Evolutionary conservation across 768 basidiomycete species (phyloP), one percentile per base, ranked within the genome.

Genomic region (Lactarius pseudohatsudake): DNA sequence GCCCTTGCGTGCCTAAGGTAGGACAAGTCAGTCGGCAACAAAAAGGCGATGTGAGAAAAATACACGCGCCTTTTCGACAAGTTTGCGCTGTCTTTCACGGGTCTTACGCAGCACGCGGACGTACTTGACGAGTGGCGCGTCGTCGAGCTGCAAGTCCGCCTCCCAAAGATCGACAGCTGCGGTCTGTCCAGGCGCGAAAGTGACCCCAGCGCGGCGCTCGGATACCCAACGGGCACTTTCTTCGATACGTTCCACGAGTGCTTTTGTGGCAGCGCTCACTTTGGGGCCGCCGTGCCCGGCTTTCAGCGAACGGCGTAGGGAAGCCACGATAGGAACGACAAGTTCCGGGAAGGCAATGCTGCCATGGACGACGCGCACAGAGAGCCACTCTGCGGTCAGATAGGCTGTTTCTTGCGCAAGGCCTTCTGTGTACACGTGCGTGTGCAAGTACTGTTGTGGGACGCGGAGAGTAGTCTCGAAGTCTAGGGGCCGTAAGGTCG

Each of bases 271-370:
- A 2, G 79, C 82, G 1, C 82, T 80, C 67, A 90, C 88, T 73
- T 92, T 92, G 0, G 79, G 76, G 15, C 73, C 66, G 57, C 78
- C 72, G 64, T 83, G 84, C 30, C 81, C 79, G 45, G 77, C 79
- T 76, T 97, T 98, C 70, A 96, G 72, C 62, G 85, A 81, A 70
- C 90, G 89, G 54, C 87, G 86, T 59, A 99, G 79, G 1, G 85
- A 79, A 13, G 91, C 82, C 18, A 87, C 77, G 43, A 95, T 79
- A 3, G 96, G 95, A 15, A 98, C 85, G 16, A 87, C 81, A 47
- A 96, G 82, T 77, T 99, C 97, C 2, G 97, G 96, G 82, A 97
- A 98, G 0, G 93, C 93, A 66, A 98, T 87, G 75, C 90, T 92
- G 1, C 86, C 90, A 58, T 92, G 90, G 0, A 96, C 86, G 0